Percentiles rank a stretch among this genome's conserved stretches.
These are phyloP conservation scores for Akanthomyces lecanii DNA, from an alignment of 2,329 filamentous ascomycete species.

Conservation along the genomic window DNA sequence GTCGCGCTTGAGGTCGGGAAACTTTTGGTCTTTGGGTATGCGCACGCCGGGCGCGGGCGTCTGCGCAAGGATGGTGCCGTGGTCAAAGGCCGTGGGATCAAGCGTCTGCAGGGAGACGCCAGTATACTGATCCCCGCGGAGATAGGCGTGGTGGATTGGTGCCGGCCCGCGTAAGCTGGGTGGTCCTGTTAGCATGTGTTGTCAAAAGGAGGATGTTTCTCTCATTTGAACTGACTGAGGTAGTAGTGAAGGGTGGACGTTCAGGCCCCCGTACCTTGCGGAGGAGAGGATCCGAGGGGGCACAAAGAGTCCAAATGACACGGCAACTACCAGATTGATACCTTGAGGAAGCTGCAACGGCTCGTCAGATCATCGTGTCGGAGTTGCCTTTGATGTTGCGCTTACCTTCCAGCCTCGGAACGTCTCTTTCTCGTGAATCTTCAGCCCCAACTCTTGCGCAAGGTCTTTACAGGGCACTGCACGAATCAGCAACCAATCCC, in stretches of 20 bases:
- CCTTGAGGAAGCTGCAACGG: conserved; percentile 48
- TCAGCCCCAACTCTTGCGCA: conserved; percentile 60
- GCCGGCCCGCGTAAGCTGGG: conserved; percentile 74
- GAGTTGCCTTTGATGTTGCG: neutral
- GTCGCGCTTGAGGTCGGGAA: conserved; percentile 36
- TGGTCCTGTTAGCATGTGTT: neutral
- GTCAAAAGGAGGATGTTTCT: too few species aligned
- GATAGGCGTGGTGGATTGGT: conserved; percentile 79
- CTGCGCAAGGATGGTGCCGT: conserved; percentile 70
- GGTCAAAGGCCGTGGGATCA: conserved; percentile 71
- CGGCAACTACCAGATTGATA: conserved; percentile 80
- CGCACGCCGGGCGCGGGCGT: conserved; percentile 55
- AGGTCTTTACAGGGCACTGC: conserved; percentile 69
- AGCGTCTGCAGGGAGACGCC: conserved; percentile 88
- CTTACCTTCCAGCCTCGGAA: conserved; percentile 77
- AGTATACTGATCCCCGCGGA: conserved; percentile 55
- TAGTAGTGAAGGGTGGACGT: conserved; percentile 87
- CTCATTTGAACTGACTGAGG: conserved; percentile 58
- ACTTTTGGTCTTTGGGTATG: conserved; percentile 42
- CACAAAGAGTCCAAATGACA: conserved; percentile 90
- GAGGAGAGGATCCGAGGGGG: conserved; percentile 67
- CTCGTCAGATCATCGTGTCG: neutral
- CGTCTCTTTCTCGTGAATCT: conserved; percentile 70
- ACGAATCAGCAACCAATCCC: conserved; percentile 6
- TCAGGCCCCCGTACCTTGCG: conserved; percentile 80